Evolutionary conservation across 23 red algal species (phyloP), one percentile per base, ranked within the genome.

Genomic region (Chondrus crispus): DNA sequence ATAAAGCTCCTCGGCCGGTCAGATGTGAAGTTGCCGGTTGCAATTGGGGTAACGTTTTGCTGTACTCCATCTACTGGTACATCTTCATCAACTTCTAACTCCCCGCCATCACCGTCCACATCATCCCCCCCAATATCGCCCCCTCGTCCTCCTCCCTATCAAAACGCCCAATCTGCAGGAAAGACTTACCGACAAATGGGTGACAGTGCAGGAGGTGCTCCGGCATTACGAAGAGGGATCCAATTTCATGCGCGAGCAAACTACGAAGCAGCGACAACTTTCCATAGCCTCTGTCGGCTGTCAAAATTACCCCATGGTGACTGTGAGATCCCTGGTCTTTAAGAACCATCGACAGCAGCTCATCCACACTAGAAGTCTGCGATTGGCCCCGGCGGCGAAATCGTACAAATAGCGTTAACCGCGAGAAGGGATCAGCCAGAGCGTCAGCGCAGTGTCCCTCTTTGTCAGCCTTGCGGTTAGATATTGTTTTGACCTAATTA

Each of bases 401-500:
- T 77, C 71, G 26, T 9, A 77, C 71, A 24, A 42, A 39, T 38
- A 77, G 43, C 37, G 9, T 77, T 24, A 77, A 1, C 22, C 71
- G 22, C 22, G 43, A 77, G 26, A 77, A 37, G n/a, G 71, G 29
- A 77, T 77, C 71, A 26, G 38, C 37, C 22, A 77, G 32, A 24
- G 71, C 44, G 44, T 77, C 71, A 42, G 44, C 1, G 26, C n/a
- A 39, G 1, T 77, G 26, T 35, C 71, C 44, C 1, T 77, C 71
- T 24, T 37, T 9, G 43, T 77, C 71, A n/a, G 71, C 71, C 22
- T 77, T 77, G 10, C 71, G 22, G 26, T 24, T 38, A 77, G 10
- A 39, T 32, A 66, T 22, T 4, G 71, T 46, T 77, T 77, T 77
- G 22, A 77, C 71, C 44, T 77, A 37, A 77, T 77, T 77, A 37